Base-by-base conservation (phyloP, 2,329 filamentous ascomycete species). In the Orbilia quercus region DNA sequence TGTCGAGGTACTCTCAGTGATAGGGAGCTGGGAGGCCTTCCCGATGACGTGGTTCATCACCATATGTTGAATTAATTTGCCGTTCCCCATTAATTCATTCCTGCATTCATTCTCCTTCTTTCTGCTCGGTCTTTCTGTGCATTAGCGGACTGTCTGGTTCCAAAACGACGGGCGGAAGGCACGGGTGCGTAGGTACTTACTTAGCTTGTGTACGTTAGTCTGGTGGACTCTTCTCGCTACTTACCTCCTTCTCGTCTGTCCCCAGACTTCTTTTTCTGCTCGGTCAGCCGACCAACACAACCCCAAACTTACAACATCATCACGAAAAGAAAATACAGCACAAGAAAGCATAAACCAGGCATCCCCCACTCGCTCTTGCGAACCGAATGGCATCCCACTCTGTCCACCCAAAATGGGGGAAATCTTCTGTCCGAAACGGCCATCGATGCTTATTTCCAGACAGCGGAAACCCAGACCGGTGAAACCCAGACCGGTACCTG, bases 101-200 rank as follows among this genome's bases (percentile, higher is more conserved):
- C 40, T 65, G 60, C 55, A 59, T 48, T 59, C 55, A 38, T 31
- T 31, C 9, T 31, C 9, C 28, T 47, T 59, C 42, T 38, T 47
- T 51, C 12, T 51, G 23, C 28, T 48, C 48, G 50, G 20, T 20
- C 22, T 36, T 25, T 34, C 25, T 23, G 42, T 72, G 67, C 67
- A 72, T 72, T 72, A 72, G 67, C 54, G 67, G 67, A 53, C 60
- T 65, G 59, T 65, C 47, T 72, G 34, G 18, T 50, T 50, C 28
- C 67, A 65, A 64, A 60, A 38, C 59, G 45, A 65, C 67, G 67
- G 67, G 67, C 59, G 60, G 67, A 72, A 72, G 67, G 67, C 62
- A 54, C 67, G 67, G 67, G 67, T 65, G 51, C 59, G 63, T 65
- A 59, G 48, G 47, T 48, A 9, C 25, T 12, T 58, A 11, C 20